A percentile compares a stretch with the other conserved stretches of the same genome.
Evolutionary conservation across 1,284 basidiomycete genomes (phyloP).

Genomic region (Mycosarcoma maydis): DNA sequence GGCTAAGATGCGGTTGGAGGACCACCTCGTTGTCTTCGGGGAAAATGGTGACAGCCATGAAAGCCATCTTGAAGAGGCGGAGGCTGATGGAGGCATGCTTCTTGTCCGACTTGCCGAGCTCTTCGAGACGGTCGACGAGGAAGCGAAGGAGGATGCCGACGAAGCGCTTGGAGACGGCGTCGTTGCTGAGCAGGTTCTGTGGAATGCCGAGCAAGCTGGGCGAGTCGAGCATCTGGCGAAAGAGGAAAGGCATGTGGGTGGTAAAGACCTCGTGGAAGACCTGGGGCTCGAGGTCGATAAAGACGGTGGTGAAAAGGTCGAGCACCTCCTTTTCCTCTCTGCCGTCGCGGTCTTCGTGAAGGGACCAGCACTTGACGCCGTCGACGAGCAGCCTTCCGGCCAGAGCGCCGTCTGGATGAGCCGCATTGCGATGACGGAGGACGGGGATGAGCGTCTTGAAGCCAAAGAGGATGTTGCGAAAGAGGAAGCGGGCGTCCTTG

Average conservation of each 20-base stretch:
- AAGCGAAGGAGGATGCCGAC: constrained; percentile 90
- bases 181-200: constrained; percentile 85
- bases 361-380: constrained; percentile 82
- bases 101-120: constrained; percentile 87
- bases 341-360: constrained; percentile 77
- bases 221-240: constrained; percentile 70
- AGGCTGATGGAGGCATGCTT: constrained; percentile 77
- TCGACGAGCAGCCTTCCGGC: constrained; percentile 88
- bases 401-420: constrained; percentile 83
- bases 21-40: constrained; percentile 87
- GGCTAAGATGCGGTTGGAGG: constrained; percentile 88
- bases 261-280: constrained; percentile 65
- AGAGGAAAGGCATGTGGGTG: constrained; percentile 60
- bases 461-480: constrained; percentile 88
- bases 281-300: constrained; percentile 68
- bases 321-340: constrained; percentile 86
- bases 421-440: constrained; percentile 81
- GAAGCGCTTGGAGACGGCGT: constrained; percentile 86
- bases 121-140: constrained; percentile 81
- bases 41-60: constrained; percentile 84
- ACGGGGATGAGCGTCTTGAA: constrained; percentile 84
- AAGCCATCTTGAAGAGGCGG: constrained; percentile 95
- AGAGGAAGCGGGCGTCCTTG: constrained; percentile 77
- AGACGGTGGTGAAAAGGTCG: constrained; percentile 78
- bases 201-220: constrained; percentile 84